These are phyloP conservation scores for Pyrus communis DNA, from an alignment of 306 rosid genomes.

Conservation along the genomic window DNA sequence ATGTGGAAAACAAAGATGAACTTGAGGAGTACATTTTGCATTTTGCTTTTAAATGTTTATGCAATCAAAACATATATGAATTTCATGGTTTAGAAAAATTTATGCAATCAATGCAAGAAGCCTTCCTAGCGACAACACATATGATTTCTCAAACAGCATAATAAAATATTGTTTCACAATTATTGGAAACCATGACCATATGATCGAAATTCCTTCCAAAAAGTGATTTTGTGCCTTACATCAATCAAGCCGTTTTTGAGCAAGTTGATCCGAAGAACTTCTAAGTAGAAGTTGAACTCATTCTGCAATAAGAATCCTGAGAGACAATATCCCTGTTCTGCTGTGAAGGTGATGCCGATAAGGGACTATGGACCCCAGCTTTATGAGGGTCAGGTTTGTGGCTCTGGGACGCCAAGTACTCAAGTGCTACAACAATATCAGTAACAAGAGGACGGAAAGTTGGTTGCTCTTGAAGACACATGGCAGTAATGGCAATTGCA, in stretches of 20 bases:
- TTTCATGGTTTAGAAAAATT: neutral
- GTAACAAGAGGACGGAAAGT: conserved; percentile 74
- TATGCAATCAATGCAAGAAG: neutral
- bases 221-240: conserved; percentile 34
- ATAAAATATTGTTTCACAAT: neutral
- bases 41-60: neutral
- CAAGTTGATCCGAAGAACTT: conserved; percentile 20
- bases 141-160: neutral
- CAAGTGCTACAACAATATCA: conserved; percentile 88
- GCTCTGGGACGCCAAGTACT: conserved; percentile 70
- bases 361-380: conserved; percentile 6
- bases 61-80: neutral
- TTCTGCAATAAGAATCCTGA: conserved; percentile 26
- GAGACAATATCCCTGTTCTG: conserved; percentile 15
- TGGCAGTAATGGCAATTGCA: conserved; percentile 87
- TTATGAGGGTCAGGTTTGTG: conserved; percentile 4
- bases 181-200: neutral
- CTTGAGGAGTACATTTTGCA: neutral
- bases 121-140: neutral
- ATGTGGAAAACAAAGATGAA: neutral
- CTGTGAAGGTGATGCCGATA: conserved; percentile 23
- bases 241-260: neutral
- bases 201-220: neutral
- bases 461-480: conserved; percentile 97
- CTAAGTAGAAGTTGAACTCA: conserved; percentile 29